phyloP scores from a whole-genome alignment of 139 green algal genomes.

The Coelastrella sp. region DNA sequence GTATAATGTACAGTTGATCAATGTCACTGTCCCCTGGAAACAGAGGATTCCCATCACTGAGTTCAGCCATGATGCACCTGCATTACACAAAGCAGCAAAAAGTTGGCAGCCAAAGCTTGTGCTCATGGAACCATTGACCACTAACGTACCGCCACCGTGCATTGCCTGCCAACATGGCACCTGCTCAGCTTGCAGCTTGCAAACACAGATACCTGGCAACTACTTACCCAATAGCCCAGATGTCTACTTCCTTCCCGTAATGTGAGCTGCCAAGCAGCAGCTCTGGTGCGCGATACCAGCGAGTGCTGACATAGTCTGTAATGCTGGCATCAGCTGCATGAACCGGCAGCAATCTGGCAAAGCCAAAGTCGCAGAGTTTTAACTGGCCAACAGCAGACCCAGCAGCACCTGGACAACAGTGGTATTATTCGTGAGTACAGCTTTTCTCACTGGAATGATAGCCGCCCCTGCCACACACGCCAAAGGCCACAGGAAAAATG shows the following conservation, averaged over 20 bases:
- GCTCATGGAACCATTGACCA: not conserved
- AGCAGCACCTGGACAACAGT: conserved; percentile 1
- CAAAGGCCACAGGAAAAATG: too few species aligned
- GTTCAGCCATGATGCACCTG: conserved; percentile 92
- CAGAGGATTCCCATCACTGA: conserved; percentile 86
- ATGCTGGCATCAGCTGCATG: conserved; percentile 61
- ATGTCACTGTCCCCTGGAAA: conserved; percentile 94
- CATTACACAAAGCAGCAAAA: not conserved
- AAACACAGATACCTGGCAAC: not conserved
- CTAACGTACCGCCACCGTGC: not conserved
- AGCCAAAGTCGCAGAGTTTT: conserved; percentile 97
- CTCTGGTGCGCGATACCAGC: conserved; percentile 95
- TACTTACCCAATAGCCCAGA: conserved; percentile 88
- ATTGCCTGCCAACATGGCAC: not conserved
- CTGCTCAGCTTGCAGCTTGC: not conserved
- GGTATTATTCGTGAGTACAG: not conserved
- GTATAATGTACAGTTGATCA: conserved; percentile 92
- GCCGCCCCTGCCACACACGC: too few species aligned
- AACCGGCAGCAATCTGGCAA: conserved; percentile 76
- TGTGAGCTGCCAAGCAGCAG: conserved; percentile 86
- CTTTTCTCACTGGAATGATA: not conserved
- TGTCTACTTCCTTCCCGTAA: conserved; percentile 89
- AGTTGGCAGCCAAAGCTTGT: not conserved
- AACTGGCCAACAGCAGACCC: conserved; percentile 67
- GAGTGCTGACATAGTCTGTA: conserved; percentile 94